phyloP scores from a whole-genome alignment of 23 red algal genomes.

The Gracilaria gracilis region DNA sequence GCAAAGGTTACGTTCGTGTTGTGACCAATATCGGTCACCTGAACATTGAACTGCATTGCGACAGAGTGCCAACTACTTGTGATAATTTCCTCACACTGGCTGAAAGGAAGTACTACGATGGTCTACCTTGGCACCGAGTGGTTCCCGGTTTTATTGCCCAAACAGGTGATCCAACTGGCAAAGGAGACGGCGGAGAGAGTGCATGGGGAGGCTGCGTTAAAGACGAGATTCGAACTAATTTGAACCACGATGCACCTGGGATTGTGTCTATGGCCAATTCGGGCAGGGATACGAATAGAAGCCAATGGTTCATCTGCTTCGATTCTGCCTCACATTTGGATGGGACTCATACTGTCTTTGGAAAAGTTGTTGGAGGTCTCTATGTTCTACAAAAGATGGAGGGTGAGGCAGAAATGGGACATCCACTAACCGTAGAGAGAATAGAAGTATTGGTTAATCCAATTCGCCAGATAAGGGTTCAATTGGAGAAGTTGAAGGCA shows the following conservation, averaged over 20 bases:
- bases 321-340: slow-evolving; percentile 71
- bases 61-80: slow-evolving; percentile 51
- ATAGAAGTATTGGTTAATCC: slow-evolving; percentile 67
- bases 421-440: slow-evolving; percentile 58
- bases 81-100: slow-evolving; percentile 74
- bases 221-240: slow-evolving; percentile 75
- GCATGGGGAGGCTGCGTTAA: slow-evolving; percentile 79
- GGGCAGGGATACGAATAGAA: slow-evolving; percentile 60
- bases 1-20: slow-evolving; percentile 62
- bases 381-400: slow-evolving; percentile 69
- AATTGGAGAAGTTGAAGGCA: slow-evolving; percentile 33
- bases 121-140: slow-evolving; percentile 69
- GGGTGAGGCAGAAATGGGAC: slow-evolving; percentile 59
- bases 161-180: slow-evolving; percentile 78
- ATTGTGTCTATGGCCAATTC: slow-evolving; percentile 68
- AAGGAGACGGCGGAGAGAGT: slow-evolving; percentile 71
- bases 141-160: slow-evolving; percentile 83
- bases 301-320: slow-evolving; percentile 79
- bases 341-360: slow-evolving; percentile 80
- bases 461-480: slow-evolving; percentile 37
- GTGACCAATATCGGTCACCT: slow-evolving; percentile 67
- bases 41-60: slow-evolving; percentile 67
- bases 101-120: slow-evolving; percentile 76
- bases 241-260: slow-evolving; percentile 65
- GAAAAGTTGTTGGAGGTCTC: slow-evolving; percentile 66